phyloP scores from a whole-genome alignment of 306 rosid species.

The Inga laurina region DNA sequence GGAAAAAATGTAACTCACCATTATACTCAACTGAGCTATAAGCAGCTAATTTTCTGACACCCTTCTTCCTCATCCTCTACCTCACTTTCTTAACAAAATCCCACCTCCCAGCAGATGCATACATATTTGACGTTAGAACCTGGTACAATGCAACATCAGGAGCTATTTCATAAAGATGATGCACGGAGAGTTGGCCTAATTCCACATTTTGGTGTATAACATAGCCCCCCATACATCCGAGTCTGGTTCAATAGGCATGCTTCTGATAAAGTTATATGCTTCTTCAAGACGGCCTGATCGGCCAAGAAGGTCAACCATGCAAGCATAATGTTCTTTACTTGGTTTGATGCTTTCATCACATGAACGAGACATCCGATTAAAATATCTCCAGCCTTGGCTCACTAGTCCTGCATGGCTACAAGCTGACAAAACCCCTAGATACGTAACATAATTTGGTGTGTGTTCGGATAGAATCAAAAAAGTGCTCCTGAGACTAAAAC shows the following conservation, averaged over 20 bases:
- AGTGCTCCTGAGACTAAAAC: no score
- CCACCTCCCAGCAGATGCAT: no score
- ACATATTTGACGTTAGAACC: constrained; percentile 36
- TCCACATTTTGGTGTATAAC: constrained; percentile 38
- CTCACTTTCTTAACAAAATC: no score
- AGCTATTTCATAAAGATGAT: constrained; percentile 34
- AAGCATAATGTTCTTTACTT: constrained; percentile 47
- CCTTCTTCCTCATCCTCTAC: no score
- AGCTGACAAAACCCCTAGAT: constrained; percentile 43
- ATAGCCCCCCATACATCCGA: constrained; percentile 50
- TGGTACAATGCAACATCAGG: constrained; percentile 41
- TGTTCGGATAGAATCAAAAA: no score
- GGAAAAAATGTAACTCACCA: no score
- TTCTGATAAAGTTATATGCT: constrained; percentile 26
- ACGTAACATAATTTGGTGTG: constrained; percentile 39
- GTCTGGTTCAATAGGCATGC: constrained; percentile 52
- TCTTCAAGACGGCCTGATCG: constrained; percentile 38
- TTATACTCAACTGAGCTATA: no score
- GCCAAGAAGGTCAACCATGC: constrained; percentile 56
- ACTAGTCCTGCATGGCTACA: constrained; percentile 55
- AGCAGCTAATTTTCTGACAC: no score
- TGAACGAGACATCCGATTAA: constrained; percentile 35
- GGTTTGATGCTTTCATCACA: constrained; percentile 32
- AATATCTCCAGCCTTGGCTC: constrained; percentile 39
- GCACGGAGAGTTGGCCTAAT: constrained; percentile 46